Conservation (phyloP, 352 stramenopile genomes). For the Sclerospora graminicola region DNA sequence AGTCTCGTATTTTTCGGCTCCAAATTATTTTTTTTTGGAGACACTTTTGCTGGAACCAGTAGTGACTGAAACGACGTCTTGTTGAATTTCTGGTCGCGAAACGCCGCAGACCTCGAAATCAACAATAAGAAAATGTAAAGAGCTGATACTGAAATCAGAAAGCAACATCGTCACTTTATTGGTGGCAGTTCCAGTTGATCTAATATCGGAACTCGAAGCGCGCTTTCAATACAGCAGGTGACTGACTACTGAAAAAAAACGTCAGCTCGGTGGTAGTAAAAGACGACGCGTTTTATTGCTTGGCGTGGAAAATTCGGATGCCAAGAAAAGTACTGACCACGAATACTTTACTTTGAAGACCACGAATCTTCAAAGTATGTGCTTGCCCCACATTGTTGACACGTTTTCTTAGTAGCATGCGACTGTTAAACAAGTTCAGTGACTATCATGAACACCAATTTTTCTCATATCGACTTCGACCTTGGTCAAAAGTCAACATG, state of each 20-base stretch:
- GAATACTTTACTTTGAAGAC: too few species aligned
- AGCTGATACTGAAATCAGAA: constrained; percentile 13
- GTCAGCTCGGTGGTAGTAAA: neutral
- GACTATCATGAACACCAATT: neutral
- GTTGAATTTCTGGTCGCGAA: constrained; percentile 3
- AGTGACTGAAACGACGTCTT: constrained; percentile 5
- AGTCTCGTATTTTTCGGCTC: too few species aligned
- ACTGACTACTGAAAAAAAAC: neutral
- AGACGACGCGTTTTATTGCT: too few species aligned
- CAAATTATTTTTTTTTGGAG: constrained; percentile 4
- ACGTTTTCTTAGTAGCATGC: constrained; percentile 13
- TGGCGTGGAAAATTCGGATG: constrained; percentile 6
- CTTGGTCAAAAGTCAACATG: too few species aligned
- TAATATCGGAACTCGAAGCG: neutral
- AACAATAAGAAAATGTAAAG: constrained; percentile 9
- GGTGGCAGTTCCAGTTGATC: neutral
- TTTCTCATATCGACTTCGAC: constrained; percentile 1
- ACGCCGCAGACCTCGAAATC: constrained; percentile 3
- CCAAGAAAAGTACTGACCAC: constrained; percentile 11
- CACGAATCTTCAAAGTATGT: constrained; percentile 9
- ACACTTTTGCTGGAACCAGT: neutral
- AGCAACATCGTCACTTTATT: constrained; percentile 3
- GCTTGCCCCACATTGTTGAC: constrained; percentile 8
- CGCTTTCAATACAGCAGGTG: neutral
- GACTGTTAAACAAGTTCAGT: constrained; percentile 5